These are phyloP conservation scores for Mrakia gelida DNA, from an alignment of 768 basidiomycete species.

Conservation along the genomic window DNA sequence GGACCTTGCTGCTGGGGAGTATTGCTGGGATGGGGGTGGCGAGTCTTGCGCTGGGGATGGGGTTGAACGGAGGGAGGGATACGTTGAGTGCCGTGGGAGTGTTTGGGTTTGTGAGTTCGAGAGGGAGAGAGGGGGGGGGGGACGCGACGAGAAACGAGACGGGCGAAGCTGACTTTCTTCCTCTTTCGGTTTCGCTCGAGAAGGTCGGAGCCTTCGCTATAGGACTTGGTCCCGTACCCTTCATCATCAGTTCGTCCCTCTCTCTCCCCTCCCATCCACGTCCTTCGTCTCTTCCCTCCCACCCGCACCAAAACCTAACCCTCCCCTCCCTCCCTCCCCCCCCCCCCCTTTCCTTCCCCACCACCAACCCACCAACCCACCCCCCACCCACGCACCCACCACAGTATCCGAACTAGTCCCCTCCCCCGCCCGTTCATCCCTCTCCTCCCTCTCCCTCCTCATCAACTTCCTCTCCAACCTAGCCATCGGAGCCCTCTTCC, in stretches of 20 bases:
- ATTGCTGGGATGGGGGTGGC: conserved; percentile 53
- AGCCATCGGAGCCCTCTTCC: conserved; percentile 72
- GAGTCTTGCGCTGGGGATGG: not conserved
- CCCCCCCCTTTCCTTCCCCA: not conserved
- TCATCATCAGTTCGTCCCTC: conserved; percentile 77
- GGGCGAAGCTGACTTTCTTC: not conserved
- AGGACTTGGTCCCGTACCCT: conserved; percentile 88
- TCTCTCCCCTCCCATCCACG: conserved; percentile 42
- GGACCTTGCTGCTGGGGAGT: conserved; percentile 63
- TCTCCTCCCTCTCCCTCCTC: conserved; percentile 70
- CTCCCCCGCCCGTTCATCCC: conserved; percentile 66
- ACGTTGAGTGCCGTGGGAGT: not conserved
- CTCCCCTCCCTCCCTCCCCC: not conserved
- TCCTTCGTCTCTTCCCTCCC: not conserved
- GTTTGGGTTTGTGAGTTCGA: conserved; percentile 8
- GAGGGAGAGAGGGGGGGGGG: not conserved
- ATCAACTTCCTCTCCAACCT: conserved; percentile 82
- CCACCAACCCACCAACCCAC: conserved; percentile 24
- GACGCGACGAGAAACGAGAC: not conserved
- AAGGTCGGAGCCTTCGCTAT: conserved; percentile 72
- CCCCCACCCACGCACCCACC: conserved; percentile 36
- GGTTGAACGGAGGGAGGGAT: conserved; percentile 18
- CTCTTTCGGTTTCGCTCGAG: not conserved
- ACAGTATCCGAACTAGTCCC: conserved; percentile 40
- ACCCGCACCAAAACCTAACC: not conserved